phyloP scores from a whole-genome alignment of 129 eudicot genomes.

The Apium graveolens region DNA sequence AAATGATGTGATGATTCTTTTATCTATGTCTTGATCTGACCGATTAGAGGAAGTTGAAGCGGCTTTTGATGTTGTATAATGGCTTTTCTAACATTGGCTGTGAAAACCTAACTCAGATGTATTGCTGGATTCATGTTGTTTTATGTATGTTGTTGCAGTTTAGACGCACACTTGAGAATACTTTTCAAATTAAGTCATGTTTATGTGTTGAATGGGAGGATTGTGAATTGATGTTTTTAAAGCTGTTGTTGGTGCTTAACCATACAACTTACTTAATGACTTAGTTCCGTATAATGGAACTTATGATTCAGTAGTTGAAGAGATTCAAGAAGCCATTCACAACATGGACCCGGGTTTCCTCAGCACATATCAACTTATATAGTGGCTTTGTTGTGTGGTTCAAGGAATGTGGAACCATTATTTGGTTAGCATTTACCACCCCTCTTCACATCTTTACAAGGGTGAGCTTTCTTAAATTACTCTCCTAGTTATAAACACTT shows the following conservation, averaged over 20 bases:
- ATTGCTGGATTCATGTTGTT: too few species aligned
- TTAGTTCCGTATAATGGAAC: not conserved
- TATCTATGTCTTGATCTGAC: too few species aligned
- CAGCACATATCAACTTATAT: constrained; percentile 7
- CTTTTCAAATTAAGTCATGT: too few species aligned
- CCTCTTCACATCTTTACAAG: constrained; percentile 16
- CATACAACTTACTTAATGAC: not conserved
- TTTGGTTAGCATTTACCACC: constrained; percentile 23
- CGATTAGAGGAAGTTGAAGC: too few species aligned
- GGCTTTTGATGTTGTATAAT: too few species aligned
- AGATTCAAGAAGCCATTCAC: constrained; percentile 23
- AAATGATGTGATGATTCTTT: too few species aligned
- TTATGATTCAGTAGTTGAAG: not conserved
- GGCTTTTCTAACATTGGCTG: too few species aligned
- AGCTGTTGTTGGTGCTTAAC: not conserved
- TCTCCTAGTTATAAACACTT: not conserved
- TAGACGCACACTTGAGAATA: too few species aligned
- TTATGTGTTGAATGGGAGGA: not conserved
- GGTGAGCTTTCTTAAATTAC: not conserved
- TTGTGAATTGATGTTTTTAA: not conserved
- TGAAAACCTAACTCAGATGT: too few species aligned
- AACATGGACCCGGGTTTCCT: constrained; percentile 6
- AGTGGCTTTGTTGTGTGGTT: constrained; percentile 19
- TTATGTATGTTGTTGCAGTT: too few species aligned
- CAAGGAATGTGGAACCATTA: constrained; percentile 17